phyloP scores from a whole-genome alignment of 2,329 filamentous ascomycete species.

The Dendryphion nanum region DNA sequence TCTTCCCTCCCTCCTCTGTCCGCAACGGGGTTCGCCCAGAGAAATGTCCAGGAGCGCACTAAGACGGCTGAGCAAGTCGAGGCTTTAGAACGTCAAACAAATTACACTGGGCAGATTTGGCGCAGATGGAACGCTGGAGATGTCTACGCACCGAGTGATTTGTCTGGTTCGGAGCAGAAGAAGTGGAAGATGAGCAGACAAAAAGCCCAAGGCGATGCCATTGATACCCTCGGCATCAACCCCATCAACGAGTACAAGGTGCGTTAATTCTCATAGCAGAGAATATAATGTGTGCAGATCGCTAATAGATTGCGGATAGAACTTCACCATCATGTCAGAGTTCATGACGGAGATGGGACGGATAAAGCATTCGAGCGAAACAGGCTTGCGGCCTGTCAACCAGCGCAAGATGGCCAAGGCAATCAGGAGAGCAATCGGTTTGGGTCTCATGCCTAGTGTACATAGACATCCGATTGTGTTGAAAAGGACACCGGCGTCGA shows the following conservation, averaged over 20 bases:
- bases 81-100: no score
- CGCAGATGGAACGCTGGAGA: conserved; percentile 77
- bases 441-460: conserved; percentile 89
- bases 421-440: conserved; percentile 80
- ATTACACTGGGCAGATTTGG: conserved; percentile 63
- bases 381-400: conserved; percentile 81
- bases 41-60: no score
- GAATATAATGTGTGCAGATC: neutral
- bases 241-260: conserved; percentile 88
- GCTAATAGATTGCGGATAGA: conserved; percentile 53
- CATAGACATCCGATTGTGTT: conserved; percentile 69
- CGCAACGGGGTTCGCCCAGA: no score
- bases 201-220: conserved; percentile 62
- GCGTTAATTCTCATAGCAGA: conserved; percentile 7
- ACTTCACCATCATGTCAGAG: conserved; percentile 88
- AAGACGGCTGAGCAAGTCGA: no score
- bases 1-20: no score
- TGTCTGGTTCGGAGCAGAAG: conserved; percentile 72
- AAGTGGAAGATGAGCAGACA: conserved; percentile 67
- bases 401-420: conserved; percentile 93
- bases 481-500: conserved; percentile 22
- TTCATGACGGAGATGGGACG: conserved; percentile 82
- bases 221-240: conserved; percentile 77
- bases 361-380: conserved; percentile 74
- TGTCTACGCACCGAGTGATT: conserved; percentile 85